Conservation (phyloP, 192 early-diverging fungal genomes). For the Nowakowskiella sp. region DNA sequence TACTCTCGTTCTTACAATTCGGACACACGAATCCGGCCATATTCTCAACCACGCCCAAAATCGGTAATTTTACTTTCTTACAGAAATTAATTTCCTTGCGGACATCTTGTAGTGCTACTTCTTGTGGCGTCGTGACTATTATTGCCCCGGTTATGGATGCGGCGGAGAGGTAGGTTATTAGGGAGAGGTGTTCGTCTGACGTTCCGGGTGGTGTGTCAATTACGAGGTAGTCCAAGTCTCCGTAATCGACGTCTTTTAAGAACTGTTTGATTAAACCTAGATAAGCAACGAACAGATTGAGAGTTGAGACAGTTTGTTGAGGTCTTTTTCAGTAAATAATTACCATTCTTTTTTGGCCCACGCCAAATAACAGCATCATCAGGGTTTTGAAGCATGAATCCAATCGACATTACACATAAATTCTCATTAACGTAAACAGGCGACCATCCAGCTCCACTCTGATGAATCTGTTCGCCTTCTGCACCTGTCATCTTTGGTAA, state of each 20-base stretch:
- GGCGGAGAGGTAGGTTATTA: conserved; percentile 83
- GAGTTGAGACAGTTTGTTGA: conserved; percentile 3
- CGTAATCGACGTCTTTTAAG: conserved; percentile 93
- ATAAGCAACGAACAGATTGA: conserved; percentile 5
- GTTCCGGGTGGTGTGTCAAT: conserved; percentile 98
- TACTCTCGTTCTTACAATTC: conserved; percentile 62
- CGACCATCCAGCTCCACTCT: conserved; percentile 75
- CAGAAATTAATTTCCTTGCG: conserved; percentile 52
- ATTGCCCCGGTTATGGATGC: conserved; percentile 65
- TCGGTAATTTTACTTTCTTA: conserved; percentile 33
- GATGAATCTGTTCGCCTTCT: conserved; percentile 80
- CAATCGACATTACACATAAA: conserved; percentile 87
- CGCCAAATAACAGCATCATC: conserved; percentile 97
- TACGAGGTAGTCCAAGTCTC: conserved; percentile 81
- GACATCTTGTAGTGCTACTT: conserved; percentile 50
- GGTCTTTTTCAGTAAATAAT: background rate
- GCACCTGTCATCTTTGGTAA: conserved; percentile 94
- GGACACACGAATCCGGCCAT: conserved; percentile 45
- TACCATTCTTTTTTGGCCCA: conserved; percentile 96
- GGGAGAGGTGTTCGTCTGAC: conserved; percentile 92
- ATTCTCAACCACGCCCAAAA: conserved; percentile 48
- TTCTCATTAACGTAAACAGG: conserved; percentile 46
- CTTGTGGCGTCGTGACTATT: conserved; percentile 95
- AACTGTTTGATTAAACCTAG: conserved; percentile 97
- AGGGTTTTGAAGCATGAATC: conserved; percentile 79